Evolutionary conservation across 1,284 basidiomycete genomes (phyloP), one percentile per base, ranked within the genome.

Genomic region (Pseudozyma hubeiensis): DNA sequence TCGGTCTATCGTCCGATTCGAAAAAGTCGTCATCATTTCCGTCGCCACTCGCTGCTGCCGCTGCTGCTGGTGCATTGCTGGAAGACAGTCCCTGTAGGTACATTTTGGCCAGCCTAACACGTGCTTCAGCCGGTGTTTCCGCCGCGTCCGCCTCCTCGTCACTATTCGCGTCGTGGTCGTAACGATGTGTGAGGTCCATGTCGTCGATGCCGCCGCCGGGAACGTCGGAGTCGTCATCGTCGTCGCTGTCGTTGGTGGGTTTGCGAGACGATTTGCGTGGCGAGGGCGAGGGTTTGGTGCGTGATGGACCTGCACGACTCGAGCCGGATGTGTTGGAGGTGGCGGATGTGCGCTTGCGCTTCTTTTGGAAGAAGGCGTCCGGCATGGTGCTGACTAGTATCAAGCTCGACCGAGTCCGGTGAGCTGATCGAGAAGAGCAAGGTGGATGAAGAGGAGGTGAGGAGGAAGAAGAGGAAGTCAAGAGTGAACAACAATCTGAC

Each of bases 41-140:
- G 16, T 47, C 47, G 9, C 31, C 34, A 10, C 5, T 11, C 3
- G 14, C 33, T 11, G 40, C 19, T 30, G 51, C 5, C 5, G 49
- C 40, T 7, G 13, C 40, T 10, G 11, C n/a, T 3, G 40, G 7
- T n/a, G 34, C 8, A 31, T 24, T 24, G 24, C 24, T 24, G 24
- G 64, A 58, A 1, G 66, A 63, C 16, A 98, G 90, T 62, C 89
- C 91, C 63, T 94, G 90, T 47, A 99, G 86, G 85, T 99, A 98
- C 72, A 95, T 86, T 84, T 93, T 91, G 4, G 96, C 95, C 30
- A 99, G 86, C 62, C 97, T 87, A 11, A 99, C 87, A 62, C 96
- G 87, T 85, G 99, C 98, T 87, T 96, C 91, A 0, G 94, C 94
- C 0, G 94, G 93, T 1, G 95, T 98, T 87, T 99, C 86, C 35